Evolutionary conservation across 2,329 filamentous ascomycete species (phyloP), one percentile per base, ranked within the genome.

Genomic region (Passalora sequoiae): DNA sequence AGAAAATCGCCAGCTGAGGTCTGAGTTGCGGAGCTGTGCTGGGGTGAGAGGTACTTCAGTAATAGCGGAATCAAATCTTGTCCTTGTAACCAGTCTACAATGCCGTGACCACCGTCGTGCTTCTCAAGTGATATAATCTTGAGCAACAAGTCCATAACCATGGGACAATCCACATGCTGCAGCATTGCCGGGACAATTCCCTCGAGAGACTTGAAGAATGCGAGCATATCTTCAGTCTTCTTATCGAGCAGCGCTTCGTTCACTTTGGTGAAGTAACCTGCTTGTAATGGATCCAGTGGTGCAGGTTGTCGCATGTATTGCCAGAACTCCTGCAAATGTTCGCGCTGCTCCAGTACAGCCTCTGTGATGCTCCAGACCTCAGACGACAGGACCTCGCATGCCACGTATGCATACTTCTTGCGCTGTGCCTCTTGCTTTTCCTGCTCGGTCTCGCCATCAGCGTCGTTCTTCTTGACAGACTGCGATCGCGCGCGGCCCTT

Each of bases 71-170:
- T 88, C 20, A 98, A 75, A 54, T 92, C 76, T 64, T 95, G 87
- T 4, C 83, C 80, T 68, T 94, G 89, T 39, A 98, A 75, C 92
- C 92, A 98, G 73, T 97, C 92, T 46, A 97, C 89, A 58, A 95
- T 88, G 40, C 91, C 92, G 62, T 89, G 84, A 4, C 89, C 91
- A 38, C 84, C 86, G 54, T 97, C 91, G 24, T 82, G 85, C 60
- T 94, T 91, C 66, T 98, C 92, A 47, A 98, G 73, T 56, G 88
- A 95, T 60, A 98, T 95, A 47, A 97, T 96, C 68, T 97, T 97
- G 51, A 98, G 75, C 39, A 98, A 70, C 15, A 98, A 73, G 64
- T 98, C 92, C 92, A 98, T 98, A 28, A 98, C 83, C 84, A 96
- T 94, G 0, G 92, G 91, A 57, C 88, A 95, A 64, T 98, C 92